Base-by-base conservation (phyloP, 1,284 basidiomycete species). In the Irpex sp. region DNA sequence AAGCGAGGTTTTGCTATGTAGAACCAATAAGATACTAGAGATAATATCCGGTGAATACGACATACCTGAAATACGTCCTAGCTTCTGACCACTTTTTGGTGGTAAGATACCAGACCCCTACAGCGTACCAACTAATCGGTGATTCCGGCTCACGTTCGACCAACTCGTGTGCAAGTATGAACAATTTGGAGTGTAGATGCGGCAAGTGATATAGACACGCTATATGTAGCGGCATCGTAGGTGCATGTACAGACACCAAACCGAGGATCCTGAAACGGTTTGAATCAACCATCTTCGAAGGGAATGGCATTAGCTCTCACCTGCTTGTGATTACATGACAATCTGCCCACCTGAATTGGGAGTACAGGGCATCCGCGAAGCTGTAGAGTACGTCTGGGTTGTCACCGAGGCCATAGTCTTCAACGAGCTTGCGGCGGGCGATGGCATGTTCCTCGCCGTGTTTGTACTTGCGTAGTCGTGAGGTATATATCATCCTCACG, bases 181-280 rank as follows among this genome's bases (percentile, higher is more conserved):
- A 99, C 1, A 99, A 83, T 64, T 91, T 89, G 1, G 95, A 94
- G 65, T 95, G 91, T 10, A 98, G 80, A 71, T 96, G 88, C 18
- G 88, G 86, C 28, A 99, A 82, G 74, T 98, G 94, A 71, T 95
- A 91, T 91, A 98, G 96, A 82, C 96, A 98, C 2, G 95, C 94
- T 45, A 99, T 87, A 72, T 99, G 96, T 57, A 99, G 75, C 0
- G 96, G 93, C 75, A 99, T 87, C 1, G 94, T 91, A 9, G 88
- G 83, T 33, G 87, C 86, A 72, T 98, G 95, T 37, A 93, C 86
- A 1, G 90, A 82, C 14, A 93, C 88, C 4, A 92, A 78, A 16
- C 85, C 83, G 49, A 97, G 79, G 61, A 97, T 95, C 66, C 94
- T 96, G 70, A 52, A 35, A 59, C 55, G 4, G 2, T 4, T 21